These are phyloP conservation scores for Globomyces pollinis-pini DNA, from an alignment of 192 early-diverging fungal genomes.

Conservation along the genomic window DNA sequence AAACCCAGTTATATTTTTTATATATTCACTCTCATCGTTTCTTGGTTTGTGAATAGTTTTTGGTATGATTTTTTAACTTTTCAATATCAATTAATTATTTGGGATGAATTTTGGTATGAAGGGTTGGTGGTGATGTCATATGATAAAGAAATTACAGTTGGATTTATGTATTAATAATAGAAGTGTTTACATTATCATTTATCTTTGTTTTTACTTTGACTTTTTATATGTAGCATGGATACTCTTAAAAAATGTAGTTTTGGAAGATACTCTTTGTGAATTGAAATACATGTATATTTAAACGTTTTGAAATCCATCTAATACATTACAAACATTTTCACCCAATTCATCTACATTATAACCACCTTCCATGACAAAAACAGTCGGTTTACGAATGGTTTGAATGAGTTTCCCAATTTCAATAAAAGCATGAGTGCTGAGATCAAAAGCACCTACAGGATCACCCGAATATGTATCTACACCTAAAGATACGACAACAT, in stretches of 20 bases:
- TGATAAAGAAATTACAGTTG: not conserved
- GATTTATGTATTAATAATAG: constrained; percentile 1
- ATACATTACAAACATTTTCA: constrained; percentile 12
- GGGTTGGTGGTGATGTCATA: not conserved
- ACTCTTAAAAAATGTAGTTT: too few species aligned
- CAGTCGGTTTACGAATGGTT: constrained; percentile 3
- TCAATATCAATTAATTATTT: not conserved
- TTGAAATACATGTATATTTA: not conserved
- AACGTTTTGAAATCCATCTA: not conserved
- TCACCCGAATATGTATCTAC: constrained; percentile 53
- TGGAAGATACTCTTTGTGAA: too few species aligned
- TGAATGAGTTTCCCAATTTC: constrained; percentile 18
- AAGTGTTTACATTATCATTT: too few species aligned
- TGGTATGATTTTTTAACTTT: not conserved
- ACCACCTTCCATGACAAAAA: constrained; percentile 38
- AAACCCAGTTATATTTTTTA: not conserved
- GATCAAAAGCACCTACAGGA: constrained; percentile 25
- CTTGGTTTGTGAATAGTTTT: not conserved
- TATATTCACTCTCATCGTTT: not conserved
- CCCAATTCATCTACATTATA: not conserved
- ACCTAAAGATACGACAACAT: constrained; percentile 57
- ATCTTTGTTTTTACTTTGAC: too few species aligned
- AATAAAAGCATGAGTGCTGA: constrained; percentile 21
- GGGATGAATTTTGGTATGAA: not conserved
- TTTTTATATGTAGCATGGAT: too few species aligned